Evolutionary conservation across 208 protist species (phyloP).

Genomic region (Trypanosoma congolense): DNA sequence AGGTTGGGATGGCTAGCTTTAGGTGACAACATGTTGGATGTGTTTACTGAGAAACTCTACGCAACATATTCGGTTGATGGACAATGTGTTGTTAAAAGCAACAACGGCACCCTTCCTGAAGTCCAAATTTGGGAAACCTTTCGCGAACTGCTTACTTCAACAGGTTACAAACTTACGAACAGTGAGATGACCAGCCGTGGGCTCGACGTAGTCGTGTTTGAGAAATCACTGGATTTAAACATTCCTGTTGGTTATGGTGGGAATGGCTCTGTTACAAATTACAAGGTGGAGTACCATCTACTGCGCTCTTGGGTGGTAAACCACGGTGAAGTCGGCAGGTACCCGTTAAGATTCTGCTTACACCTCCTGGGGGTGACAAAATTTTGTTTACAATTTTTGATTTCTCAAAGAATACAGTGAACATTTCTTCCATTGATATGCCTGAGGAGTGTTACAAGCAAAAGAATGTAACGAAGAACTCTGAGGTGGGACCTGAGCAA

Average conservation of each 20-base stretch:
- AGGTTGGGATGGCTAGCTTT: background rate
- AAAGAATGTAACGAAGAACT: background rate
- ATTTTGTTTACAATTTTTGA: conserved; percentile 7
- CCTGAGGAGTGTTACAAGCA: background rate
- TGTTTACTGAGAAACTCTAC: background rate
- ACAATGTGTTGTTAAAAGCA: background rate
- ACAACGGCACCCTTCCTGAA: background rate
- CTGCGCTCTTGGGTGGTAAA: conserved; percentile 3
- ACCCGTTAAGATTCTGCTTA: background rate
- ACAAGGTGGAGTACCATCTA: conserved; percentile 4
- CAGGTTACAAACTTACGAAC: background rate
- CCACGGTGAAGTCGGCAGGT: background rate
- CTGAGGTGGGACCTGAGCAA: background rate
- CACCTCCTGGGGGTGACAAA: background rate
- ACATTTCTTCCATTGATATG: background rate
- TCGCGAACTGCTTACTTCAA: background rate
- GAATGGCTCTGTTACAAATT: background rate
- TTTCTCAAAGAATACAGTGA: background rate
- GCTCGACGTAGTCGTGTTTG: background rate
- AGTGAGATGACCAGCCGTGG: conserved; percentile 1
- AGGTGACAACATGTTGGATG: background rate
- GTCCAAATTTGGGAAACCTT: background rate
- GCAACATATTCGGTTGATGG: background rate
- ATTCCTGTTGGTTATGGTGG: conserved; percentile 6
- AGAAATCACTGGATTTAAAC: background rate